Percentiles rank a stretch among this genome's conserved stretches.
Evolutionary conservation across 179 eudicot species (phyloP).

Genomic region (Beta lomatogona): DNA sequence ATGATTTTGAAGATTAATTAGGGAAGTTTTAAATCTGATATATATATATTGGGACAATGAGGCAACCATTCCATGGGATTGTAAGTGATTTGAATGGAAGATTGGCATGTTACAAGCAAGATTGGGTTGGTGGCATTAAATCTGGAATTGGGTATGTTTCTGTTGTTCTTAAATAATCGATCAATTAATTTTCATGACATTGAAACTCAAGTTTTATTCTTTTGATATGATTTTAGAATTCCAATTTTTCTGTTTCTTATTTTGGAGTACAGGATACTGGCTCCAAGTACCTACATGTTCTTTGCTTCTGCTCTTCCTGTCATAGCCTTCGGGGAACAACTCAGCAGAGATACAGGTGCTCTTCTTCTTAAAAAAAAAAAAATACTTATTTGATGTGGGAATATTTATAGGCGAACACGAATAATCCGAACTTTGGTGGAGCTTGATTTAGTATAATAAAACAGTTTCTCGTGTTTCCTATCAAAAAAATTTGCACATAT

Average conservation of each 20-base stretch:
- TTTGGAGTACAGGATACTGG: conserved; percentile 32
- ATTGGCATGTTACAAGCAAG: conserved; percentile 60
- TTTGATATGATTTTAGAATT: neutral
- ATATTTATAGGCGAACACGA: no score
- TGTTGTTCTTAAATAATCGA: no score
- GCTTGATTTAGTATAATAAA: no score
- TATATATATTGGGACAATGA: conserved; percentile 37
- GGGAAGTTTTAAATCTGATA: neutral
- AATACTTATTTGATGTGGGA: no score
- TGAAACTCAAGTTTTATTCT: neutral
- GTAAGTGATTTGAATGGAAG: conserved; percentile 58
- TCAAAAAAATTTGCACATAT: no score
- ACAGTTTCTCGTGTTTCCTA: no score
- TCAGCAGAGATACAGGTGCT: conserved; percentile 50
- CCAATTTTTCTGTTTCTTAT: neutral
- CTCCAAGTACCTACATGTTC: conserved; percentile 48
- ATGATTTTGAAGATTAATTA: neutral
- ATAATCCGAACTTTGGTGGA: no score
- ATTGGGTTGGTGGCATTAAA: conserved; percentile 64
- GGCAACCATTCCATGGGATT: conserved; percentile 57
- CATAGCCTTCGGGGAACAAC: conserved; percentile 48
- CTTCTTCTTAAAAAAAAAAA: no score
- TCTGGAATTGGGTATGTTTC: conserved; percentile 64
- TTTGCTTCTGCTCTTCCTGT: conserved; percentile 56
- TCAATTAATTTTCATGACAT: neutral